Conservation (phyloP, 768 basidiomycete species). For the Boletus subcaerulescens region DNA sequence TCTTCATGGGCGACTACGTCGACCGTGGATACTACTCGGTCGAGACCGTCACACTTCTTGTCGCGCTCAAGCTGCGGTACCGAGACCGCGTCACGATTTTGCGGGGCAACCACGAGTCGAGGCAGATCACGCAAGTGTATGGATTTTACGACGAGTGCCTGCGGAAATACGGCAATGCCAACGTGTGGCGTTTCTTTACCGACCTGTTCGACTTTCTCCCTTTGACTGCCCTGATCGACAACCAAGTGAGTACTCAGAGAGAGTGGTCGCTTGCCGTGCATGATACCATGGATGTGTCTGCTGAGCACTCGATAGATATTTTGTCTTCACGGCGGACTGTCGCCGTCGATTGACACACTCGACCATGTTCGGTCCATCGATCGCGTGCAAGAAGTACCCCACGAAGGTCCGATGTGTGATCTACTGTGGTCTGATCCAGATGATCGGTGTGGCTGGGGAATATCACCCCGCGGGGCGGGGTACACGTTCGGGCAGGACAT, state of each 20-base stretch:
- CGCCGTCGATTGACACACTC: constrained; percentile 98
- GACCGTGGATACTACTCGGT: constrained; percentile 99
- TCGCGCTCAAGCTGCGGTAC: constrained; percentile 96
- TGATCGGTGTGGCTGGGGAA: constrained; percentile 99
- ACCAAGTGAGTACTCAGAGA: constrained; percentile 72
- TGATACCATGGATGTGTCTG: not conserved
- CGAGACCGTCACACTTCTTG: constrained; percentile 96
- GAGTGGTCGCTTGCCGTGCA: not conserved
- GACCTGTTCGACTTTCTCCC: constrained; percentile 98
- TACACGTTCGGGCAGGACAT: constrained; percentile 99
- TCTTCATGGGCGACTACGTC: constrained; percentile 99
- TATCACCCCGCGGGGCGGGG: constrained; percentile 96
- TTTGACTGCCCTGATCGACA: constrained; percentile 96
- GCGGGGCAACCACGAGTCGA: constrained; percentile 97
- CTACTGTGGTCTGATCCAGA: constrained; percentile 99
- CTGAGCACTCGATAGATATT: constrained; percentile 69
- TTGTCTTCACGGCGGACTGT: constrained; percentile 96
- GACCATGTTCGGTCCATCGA: constrained; percentile 99
- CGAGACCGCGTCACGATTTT: constrained; percentile 97
- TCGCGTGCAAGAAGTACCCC: constrained; percentile 98
- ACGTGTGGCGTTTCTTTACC: constrained; percentile 99
- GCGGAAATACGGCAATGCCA: constrained; percentile 99
- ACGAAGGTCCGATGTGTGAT: constrained; percentile 99
- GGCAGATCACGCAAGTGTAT: constrained; percentile 99
- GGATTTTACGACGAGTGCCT: constrained; percentile 99